Base-by-base conservation (phyloP, 2,329 filamentous ascomycete species). In the Chlorencoelia australis region DNA sequence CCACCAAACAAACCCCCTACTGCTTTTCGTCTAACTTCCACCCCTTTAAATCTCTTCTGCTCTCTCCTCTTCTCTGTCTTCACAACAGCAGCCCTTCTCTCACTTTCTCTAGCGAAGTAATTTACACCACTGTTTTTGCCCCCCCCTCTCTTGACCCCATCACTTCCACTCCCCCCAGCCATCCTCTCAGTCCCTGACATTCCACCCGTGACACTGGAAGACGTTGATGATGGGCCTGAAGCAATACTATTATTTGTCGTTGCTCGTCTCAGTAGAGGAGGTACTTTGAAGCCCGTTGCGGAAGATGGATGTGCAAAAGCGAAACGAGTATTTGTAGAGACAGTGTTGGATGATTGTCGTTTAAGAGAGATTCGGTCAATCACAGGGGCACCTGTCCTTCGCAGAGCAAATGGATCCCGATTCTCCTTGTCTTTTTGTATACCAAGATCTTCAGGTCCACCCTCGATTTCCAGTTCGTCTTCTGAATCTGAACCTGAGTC, bases 321-420 rank as follows among this genome's bases (percentile, higher is more conserved):
- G 40, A 79, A 63, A 15, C 67, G 68, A 3, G 59, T 48, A 13
- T 48, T 54, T 14, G 53, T 49, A 24, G 52, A 52, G 19, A 55
- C 43, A 3, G 59, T 55, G 26, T 48, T 58, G 10, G 61, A 65
- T 0, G 66, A 67, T 13, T 59, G 60, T 29, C 80, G 76, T 54
- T 81, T 82, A 22, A 87, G 66, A 14, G 68, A 71, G 44, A 89
- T 78, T 37, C 85, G 80, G 59, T 93, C 82, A 31, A 89, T 73
- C 34, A 87, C 67, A 13, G 64, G 56, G 7, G 44, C 61, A 40
- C 57, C 59, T 34, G 48, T 61, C 71, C 58, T 56, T 19, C 51
- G 53, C 10, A 51, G 45, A 43, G 52, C 47, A 17, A 56, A 57
- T 7, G 57, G 51, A 35, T 55, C 52, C 9, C 47, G 47, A 17